These are phyloP conservation scores for Pseudogymnoascus sp. DNA, from an alignment of 2,329 filamentous ascomycete species.

Conservation along the genomic window DNA sequence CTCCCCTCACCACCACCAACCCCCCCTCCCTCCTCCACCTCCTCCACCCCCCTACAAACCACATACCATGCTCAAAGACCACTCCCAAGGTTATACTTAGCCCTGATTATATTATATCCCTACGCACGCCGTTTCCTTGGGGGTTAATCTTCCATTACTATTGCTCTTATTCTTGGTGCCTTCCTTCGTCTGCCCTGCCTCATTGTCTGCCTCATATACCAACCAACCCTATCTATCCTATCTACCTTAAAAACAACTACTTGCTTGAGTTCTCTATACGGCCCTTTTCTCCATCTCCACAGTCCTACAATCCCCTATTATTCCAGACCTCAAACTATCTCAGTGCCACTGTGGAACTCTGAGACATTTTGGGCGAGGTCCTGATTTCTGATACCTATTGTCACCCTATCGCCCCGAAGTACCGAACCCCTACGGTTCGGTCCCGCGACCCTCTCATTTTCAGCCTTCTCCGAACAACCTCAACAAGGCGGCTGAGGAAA, in stretches of 20 bases:
- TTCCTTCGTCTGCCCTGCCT: neutral
- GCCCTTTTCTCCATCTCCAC: neutral
- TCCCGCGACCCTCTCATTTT: constrained; percentile 4
- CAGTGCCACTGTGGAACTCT: neutral
- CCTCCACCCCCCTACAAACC: neutral
- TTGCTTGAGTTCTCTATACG: neutral
- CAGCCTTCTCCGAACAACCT: constrained; percentile 5
- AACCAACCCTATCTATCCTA: neutral
- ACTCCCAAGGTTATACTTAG: neutral
- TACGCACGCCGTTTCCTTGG: neutral
- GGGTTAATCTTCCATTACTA: neutral
- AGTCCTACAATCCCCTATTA: neutral
- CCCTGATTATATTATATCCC: constrained; percentile 3
- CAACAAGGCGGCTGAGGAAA: neutral
- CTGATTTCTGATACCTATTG: neutral
- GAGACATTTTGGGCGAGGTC: constrained; percentile 1
- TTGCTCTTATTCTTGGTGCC: neutral
- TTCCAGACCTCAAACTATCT: neutral
- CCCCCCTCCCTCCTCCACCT: neutral
- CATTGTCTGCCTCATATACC: neutral
- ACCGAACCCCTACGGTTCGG: neutral
- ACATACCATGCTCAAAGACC: neutral
- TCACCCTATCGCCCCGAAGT: constrained; percentile 2
- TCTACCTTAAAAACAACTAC: neutral
- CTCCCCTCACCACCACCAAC: neutral